These are phyloP conservation scores for Bryum argenteum DNA, from an alignment of 225 moss, liverwort and hornwort genomes.

Conservation along the genomic window DNA sequence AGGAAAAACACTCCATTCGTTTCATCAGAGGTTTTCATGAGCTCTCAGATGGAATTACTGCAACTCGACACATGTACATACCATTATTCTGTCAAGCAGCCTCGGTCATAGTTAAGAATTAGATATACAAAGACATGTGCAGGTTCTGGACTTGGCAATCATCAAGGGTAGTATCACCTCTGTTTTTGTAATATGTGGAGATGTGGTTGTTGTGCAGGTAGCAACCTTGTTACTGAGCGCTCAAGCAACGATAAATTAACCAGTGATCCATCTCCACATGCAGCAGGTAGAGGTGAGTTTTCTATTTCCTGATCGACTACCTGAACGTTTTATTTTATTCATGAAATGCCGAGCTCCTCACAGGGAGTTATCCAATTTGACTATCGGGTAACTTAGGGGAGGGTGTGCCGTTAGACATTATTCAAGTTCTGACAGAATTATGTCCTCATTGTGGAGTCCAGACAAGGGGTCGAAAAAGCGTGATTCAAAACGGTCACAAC, in stretches of 20 bases:
- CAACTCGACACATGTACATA: background rate
- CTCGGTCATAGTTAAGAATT: too few relatives aligned
- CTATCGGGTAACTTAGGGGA: background rate
- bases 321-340: slow-evolving; percentile 7
- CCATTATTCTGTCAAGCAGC: too few relatives aligned
- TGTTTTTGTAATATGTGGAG: background rate
- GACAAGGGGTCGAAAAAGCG: slow-evolving; percentile 26
- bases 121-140: background rate
- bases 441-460: slow-evolving; percentile 15
- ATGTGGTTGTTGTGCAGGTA: slow-evolving; percentile 28
- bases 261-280: slow-evolving; percentile 13
- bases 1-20: background rate
- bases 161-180: background rate
- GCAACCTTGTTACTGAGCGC: slow-evolving; percentile 23
- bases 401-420: background rate
- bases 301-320: background rate
- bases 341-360: slow-evolving; percentile 1
- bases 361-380: background rate
- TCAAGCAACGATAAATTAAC: slow-evolving; percentile 1
- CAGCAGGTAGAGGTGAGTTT: slow-evolving; percentile 20
- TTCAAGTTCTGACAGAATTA: slow-evolving; percentile 2
- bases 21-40: background rate
- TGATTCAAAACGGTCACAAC: slow-evolving; percentile 22
- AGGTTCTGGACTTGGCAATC: background rate
- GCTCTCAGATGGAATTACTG: background rate